Percentiles rank a stretch among this genome's conserved stretches.
These are phyloP conservation scores for Chytriomyces confervae DNA, from an alignment of 192 early-diverging fungal genomes.

Conservation along the genomic window DNA sequence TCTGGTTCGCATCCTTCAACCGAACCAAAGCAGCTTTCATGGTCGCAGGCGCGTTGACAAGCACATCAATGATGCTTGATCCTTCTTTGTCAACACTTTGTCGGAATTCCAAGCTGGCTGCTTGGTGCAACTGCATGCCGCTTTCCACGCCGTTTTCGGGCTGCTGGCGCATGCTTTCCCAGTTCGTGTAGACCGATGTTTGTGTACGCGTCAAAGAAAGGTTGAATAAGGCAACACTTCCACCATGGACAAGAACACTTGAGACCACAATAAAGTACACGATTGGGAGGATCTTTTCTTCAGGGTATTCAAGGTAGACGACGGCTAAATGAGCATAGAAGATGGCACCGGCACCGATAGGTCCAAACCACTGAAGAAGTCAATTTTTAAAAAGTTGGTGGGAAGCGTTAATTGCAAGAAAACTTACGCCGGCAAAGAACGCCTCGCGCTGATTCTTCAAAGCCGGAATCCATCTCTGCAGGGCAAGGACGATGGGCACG, in stretches of 20 bases:
- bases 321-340: slow-evolving; percentile 62
- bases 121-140: neutral
- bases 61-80: neutral
- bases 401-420: neutral
- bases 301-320: slow-evolving; percentile 31
- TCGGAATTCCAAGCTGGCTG: neutral
- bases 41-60: neutral
- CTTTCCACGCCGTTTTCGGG: neutral
- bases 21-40: neutral
- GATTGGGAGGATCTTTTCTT: slow-evolving; percentile 32
- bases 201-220: slow-evolving; percentile 22
- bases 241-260: slow-evolving; percentile 83
- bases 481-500: slow-evolving; percentile 66
- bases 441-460: slow-evolving; percentile 75
- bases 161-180: neutral
- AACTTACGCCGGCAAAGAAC: slow-evolving; percentile 61
- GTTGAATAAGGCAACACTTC: slow-evolving; percentile 74
- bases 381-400: no score
- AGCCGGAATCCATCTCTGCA: slow-evolving; percentile 74
- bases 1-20: slow-evolving; percentile 4
- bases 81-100: neutral
- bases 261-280: slow-evolving; percentile 72
- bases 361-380: slow-evolving; percentile 80
- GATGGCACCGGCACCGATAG: slow-evolving; percentile 75
- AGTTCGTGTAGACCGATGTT: neutral